Base-by-base conservation (phyloP, 2,329 filamentous ascomycete species). In the Ophiostoma quercus region DNA sequence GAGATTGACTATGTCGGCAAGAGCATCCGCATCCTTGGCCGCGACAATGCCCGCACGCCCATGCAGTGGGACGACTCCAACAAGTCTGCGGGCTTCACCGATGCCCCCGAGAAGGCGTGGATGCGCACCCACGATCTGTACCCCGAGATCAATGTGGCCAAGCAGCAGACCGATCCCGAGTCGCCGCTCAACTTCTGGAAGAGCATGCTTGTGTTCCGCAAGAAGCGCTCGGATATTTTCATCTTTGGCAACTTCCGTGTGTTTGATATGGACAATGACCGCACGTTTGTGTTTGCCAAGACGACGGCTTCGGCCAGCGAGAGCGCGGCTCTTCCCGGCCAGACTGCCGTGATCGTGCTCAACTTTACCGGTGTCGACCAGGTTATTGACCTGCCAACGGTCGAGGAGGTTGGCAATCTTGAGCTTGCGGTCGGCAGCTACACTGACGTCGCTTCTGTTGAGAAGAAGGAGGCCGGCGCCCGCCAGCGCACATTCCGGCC, bases 21-120 rank as follows among this genome's bases (percentile, higher is more conserved):
- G 9, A 80, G 85, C 54, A 79, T 91, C 68, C 84, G 87, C 72
- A 81, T 84, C 71, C 83, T 90, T 39, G 88, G 84, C 6, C 81
- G 88, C 41, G 89, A 92, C 76, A 86, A 92, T 75, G 84, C 87
- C 9, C 82, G 89, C n/a, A 84, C 87, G 3, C 89, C 89, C 0
- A 86, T 92, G 80, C 87, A 89, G 73, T 92, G 89, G 89, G 82
- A 82, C 69, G 80, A 77, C 0, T 79, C 79, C 0, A 71, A 70
- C 54, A 76, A 80, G 0, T 82, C 88, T 72, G 87, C 85, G 0
- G 89, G 89, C 1, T 91, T 91, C 79, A 88, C 87, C 7, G 77
- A 79, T 69, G 73, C 79, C 0, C 79, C 78, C 0, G 81, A 80
- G 67, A 75, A 73, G 9, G 74, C 75, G 39, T 90, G 88, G 88